Base-by-base conservation (phyloP, 345 rosid genomes). In the Salix udensis region DNA sequence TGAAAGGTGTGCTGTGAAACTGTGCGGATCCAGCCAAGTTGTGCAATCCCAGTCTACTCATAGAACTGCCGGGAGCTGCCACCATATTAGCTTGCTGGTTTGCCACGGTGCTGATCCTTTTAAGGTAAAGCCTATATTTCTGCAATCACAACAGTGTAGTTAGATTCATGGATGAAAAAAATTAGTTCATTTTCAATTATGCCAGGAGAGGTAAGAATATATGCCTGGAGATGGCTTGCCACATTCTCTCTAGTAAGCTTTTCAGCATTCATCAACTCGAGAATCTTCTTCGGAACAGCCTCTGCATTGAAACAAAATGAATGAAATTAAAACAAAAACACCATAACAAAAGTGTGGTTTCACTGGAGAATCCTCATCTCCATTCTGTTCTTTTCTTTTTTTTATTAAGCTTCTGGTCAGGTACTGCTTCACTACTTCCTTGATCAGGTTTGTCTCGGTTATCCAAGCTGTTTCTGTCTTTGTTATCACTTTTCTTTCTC, bases 61-160 rank as follows among this genome's bases (percentile, higher is more conserved):
- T 75, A 21, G 95, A 61, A 81, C 88, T 74, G 28, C 86, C 85
- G 28, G 82, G 76, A 68, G 85, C 85, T 52, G 87, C 89, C 44
- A 86, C 90, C 89, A 85, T 85, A 60, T 85, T 86, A 73, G 92
- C 91, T 80, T 90, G 94, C 80, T 89, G 94, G 81, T 79, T 87
- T 65, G 88, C 85, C 72, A 83, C 90, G 26, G 87, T 83, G 75
- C 93, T 89, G 69, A 89, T 86, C 81, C 91, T 88, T 87, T 88
- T 91, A 62, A 94, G 90, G 85, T 86, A 88, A 80, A 89, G 90
- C 72, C 98, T 86, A 64, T 88, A 94, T 77, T 94, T 90, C 98
- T 93, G 87, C 85, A 86, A 40, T 75, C 74, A 81, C 11, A 71
- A 46, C 21, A 53, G 70, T 65, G 10, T 11, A 36, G 39, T 81